phyloP scores from a whole-genome alignment of 495 filamentous ascomycete genomes.

The Penicillium angulare region DNA sequence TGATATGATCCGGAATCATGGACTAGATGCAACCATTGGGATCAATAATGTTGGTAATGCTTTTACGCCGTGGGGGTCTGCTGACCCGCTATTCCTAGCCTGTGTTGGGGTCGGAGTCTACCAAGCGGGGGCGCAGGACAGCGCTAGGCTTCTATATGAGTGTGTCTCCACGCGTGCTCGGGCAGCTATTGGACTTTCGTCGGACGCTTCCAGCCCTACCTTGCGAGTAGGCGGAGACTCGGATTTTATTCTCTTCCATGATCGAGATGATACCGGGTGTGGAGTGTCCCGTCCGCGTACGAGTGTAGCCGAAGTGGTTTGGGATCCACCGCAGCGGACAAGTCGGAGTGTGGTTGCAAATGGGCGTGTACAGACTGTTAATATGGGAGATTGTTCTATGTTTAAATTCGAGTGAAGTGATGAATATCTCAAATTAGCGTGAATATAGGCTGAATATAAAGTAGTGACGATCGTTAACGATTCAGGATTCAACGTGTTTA shows the following conservation, averaged over 20 bases:
- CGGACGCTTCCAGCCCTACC: background rate
- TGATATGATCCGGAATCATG: conserved; percentile 60
- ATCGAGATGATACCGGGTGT: conserved; percentile 35
- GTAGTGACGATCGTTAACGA: background rate
- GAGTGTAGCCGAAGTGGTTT: conserved; percentile 39
- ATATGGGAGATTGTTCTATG: background rate
- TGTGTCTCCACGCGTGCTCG: conserved; percentile 60
- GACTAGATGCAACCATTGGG: conserved; percentile 58
- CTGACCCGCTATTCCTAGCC: conserved; percentile 65
- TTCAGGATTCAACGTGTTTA: background rate
- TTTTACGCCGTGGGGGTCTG: conserved; percentile 71
- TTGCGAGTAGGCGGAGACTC: conserved; percentile 14
- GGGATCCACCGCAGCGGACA: conserved; percentile 31
- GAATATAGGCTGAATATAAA: too few relatives aligned
- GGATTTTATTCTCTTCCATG: conserved; percentile 29
- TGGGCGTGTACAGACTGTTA: conserved; percentile 16
- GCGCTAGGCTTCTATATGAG: conserved; percentile 60
- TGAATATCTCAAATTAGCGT: too few relatives aligned
- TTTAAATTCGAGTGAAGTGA: background rate
- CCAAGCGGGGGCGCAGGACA: conserved; percentile 59
- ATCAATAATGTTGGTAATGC: conserved; percentile 81
- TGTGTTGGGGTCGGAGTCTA: conserved; percentile 66
- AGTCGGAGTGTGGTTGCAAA: conserved; percentile 25
- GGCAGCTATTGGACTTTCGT: conserved; percentile 31
- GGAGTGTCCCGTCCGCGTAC: conserved; percentile 20